Percentiles rank a stretch among this genome's conserved stretches.
These are phyloP conservation scores for Ophiostoma quercus DNA, from an alignment of 2,329 filamentous ascomycete genomes.

Conservation along the genomic window DNA sequence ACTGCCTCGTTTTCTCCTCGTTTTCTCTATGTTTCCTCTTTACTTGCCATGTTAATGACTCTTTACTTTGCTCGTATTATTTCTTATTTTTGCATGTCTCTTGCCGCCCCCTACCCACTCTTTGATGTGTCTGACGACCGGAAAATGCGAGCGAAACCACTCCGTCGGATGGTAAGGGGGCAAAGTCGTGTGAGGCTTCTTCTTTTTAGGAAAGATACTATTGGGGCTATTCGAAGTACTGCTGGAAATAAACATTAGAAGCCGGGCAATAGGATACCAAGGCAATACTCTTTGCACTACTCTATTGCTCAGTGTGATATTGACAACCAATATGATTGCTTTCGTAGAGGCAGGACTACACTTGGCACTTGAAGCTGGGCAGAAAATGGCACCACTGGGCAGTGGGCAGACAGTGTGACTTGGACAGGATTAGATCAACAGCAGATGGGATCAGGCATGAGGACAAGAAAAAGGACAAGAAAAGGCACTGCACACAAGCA, in stretches of 20 bases:
- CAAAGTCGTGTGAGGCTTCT: neutral
- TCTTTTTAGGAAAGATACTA: neutral
- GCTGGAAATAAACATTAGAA: neutral
- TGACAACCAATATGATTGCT: neutral
- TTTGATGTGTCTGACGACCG: neutral
- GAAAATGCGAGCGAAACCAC: constrained; percentile 8
- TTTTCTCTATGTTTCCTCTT: neutral
- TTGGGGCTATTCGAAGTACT: neutral
- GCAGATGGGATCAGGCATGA: neutral
- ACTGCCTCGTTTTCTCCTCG: neutral
- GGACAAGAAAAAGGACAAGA: neutral
- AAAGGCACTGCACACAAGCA: neutral
- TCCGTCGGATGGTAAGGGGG: constrained; percentile 8
- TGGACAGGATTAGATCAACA: neutral
- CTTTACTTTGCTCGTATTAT: neutral
- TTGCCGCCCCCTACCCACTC: neutral
- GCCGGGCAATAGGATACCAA: neutral
- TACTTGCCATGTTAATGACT: neutral
- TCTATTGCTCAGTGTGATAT: neutral
- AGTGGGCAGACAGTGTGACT: neutral
- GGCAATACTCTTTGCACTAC: neutral
- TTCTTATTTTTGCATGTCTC: neutral
- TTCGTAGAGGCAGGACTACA: neutral
- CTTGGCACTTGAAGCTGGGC: neutral
- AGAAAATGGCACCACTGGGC: neutral